Conservation (phyloP, 805 yeast genomes). For the Candida easanensis region DNA sequence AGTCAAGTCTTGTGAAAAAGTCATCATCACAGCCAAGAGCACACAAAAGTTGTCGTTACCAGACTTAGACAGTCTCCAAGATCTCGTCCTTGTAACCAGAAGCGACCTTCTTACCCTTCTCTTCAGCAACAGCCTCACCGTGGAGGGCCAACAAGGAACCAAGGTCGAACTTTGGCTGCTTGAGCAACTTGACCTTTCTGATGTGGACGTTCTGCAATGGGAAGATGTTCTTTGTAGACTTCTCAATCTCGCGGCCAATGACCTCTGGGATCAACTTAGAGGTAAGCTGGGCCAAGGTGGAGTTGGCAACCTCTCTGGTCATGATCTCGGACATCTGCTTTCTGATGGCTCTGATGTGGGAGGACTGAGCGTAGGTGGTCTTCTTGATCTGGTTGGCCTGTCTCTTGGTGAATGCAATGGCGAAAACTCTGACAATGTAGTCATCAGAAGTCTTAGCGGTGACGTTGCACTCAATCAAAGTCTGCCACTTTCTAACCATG, state of each 20-base stretch:
- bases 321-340: conserved; percentile 95
- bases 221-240: conserved; percentile 90
- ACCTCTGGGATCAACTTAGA: conserved; percentile 98
- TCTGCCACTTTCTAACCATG: conserved; percentile 98
- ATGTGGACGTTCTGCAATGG: conserved; percentile 98
- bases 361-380: conserved; percentile 96
- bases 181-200: conserved; percentile 97
- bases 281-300: conserved; percentile 94
- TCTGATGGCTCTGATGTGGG: conserved; percentile 81
- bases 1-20: background rate
- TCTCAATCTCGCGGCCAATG: conserved; percentile 97
- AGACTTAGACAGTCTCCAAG: conserved; percentile 94
- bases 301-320: conserved; percentile 93
- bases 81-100: conserved; percentile 98
- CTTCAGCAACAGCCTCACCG: conserved; percentile 93
- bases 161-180: conserved; percentile 98
- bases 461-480: conserved; percentile 96
- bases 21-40: conserved; percentile 2
- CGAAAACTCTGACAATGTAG: conserved; percentile 93
- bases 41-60: conserved; percentile 66
- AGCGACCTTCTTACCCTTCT: conserved; percentile 92
- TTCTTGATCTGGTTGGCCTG: conserved; percentile 95
- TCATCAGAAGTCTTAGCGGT: conserved; percentile 98
- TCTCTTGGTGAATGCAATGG: conserved; percentile 98
- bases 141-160: conserved; percentile 90